These are phyloP conservation scores for Panicum miliaceum DNA, from an alignment of 176 grass and related monocot species.

Conservation along the genomic window DNA sequence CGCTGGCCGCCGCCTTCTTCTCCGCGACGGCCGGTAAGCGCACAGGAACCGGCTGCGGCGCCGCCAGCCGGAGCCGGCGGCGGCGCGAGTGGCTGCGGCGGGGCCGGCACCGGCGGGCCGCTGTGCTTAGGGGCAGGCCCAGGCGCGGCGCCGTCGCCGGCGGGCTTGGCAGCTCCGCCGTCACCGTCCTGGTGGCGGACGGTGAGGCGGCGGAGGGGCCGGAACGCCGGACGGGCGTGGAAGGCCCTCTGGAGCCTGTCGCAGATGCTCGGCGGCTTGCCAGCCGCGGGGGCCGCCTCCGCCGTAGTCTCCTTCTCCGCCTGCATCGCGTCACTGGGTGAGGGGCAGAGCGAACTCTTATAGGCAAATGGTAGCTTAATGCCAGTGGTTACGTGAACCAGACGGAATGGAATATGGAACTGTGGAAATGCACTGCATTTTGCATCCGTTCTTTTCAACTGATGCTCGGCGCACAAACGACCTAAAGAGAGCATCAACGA, in stretches of 20 bases:
- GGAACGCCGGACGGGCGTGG: conserved; percentile 44
- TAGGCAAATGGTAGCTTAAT: conserved; percentile 18
- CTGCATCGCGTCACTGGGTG: conserved; percentile 29
- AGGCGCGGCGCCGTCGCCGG: background rate
- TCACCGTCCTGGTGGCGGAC: conserved; percentile 37
- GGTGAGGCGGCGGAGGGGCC: conserved; percentile 47
- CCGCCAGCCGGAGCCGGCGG: background rate
- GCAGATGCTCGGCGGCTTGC: conserved; percentile 33
- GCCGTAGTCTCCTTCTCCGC: conserved; percentile 5
- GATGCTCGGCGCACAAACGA: conserved; percentile 52
- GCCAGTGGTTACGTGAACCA: conserved; percentile 25
- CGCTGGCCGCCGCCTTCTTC: background rate
- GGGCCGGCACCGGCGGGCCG: conserved; percentile 1
- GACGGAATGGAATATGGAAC: background rate
- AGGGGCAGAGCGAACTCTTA: conserved; percentile 8
- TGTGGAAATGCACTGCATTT: background rate
- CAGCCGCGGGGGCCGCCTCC: background rate
- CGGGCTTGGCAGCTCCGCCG: background rate
- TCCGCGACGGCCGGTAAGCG: background rate
- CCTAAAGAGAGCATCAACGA: conserved; percentile 30
- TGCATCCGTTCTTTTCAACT: conserved; percentile 31
- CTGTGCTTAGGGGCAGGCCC: background rate
- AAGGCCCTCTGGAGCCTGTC: conserved; percentile 48
- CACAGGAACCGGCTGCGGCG: background rate
- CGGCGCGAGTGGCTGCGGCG: background rate